These are phyloP conservation scores for Colletotrichum lentis DNA, from an alignment of 2,329 filamentous ascomycete genomes.

Conservation along the genomic window DNA sequence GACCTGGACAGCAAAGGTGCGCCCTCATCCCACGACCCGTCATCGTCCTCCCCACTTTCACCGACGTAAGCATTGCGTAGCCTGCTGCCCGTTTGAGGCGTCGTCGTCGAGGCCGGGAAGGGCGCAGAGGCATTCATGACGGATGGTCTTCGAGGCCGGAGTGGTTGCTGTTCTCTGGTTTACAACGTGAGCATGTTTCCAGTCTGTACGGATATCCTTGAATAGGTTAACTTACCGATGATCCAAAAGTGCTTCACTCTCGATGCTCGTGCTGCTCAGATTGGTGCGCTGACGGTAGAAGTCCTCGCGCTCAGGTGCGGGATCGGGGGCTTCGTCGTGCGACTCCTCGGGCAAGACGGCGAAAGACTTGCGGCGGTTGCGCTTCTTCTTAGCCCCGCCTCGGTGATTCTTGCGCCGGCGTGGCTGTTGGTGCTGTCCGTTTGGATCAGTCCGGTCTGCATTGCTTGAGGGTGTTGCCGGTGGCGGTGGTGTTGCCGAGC, in stretches of 20 bases:
- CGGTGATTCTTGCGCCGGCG: conserved; percentile 74
- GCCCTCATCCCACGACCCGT: conserved; percentile 56
- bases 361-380: conserved; percentile 81
- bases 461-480: conserved; percentile 23
- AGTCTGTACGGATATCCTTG: conserved; percentile 14
- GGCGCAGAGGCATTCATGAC: conserved; percentile 51
- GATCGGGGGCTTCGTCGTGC: conserved; percentile 48
- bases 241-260: conserved; percentile 87
- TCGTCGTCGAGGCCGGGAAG: conserved; percentile 41
- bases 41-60: conserved; percentile 59
- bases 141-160: conserved; percentile 71
- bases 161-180: conserved; percentile 63
- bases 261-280: conserved; percentile 83
- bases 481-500: conserved; percentile 32
- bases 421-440: conserved; percentile 35
- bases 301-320: conserved; percentile 47
- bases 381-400: conserved; percentile 80
- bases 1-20: conserved; percentile 63
- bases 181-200: conserved; percentile 20
- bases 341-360: conserved; percentile 68
- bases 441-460: conserved; percentile 29
- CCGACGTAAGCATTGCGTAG: conserved; percentile 45
- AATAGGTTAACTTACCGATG: conserved; percentile 68
- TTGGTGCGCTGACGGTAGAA: conserved; percentile 65
- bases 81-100: conserved; percentile 39